phyloP scores from a whole-genome alignment of 179 eudicot species.

The Beta macrorhiza region DNA sequence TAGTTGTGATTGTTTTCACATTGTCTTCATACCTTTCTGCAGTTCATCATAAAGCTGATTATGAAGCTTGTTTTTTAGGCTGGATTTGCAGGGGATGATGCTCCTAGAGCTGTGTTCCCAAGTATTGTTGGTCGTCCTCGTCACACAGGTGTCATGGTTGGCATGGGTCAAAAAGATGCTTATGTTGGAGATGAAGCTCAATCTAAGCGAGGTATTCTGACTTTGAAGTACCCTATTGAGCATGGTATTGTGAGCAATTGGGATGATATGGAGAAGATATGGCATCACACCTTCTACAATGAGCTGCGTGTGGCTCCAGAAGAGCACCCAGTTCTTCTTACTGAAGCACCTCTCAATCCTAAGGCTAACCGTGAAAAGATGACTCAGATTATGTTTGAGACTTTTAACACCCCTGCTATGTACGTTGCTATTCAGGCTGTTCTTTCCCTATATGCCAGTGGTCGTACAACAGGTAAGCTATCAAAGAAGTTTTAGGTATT shows the following conservation, averaged over 20 bases:
- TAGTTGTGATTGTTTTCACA: neutral
- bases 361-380: constrained; percentile 56
- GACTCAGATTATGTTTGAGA: constrained; percentile 56
- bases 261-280: constrained; percentile 50
- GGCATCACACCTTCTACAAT: constrained; percentile 58
- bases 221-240: constrained; percentile 44
- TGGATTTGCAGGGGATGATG: constrained; percentile 55
- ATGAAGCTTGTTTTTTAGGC: constrained; percentile 29
- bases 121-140: constrained; percentile 50
- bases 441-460: constrained; percentile 51
- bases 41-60: neutral
- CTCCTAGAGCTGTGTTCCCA: constrained; percentile 46
- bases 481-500: neutral
- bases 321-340: constrained; percentile 48
- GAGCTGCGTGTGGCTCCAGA: constrained; percentile 55
- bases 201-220: constrained; percentile 45
- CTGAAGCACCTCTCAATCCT: constrained; percentile 54
- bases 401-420: constrained; percentile 52
- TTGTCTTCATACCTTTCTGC: too few species aligned
- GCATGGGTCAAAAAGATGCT: constrained; percentile 54
- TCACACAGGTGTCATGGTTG: constrained; percentile 55
- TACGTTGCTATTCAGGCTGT: constrained; percentile 53
- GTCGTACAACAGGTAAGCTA: constrained; percentile 44
- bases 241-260: constrained; percentile 47
- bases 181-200: constrained; percentile 56